Base-by-base conservation (phyloP, 768 basidiomycete species). In the Botryobasidium botryosum region DNA sequence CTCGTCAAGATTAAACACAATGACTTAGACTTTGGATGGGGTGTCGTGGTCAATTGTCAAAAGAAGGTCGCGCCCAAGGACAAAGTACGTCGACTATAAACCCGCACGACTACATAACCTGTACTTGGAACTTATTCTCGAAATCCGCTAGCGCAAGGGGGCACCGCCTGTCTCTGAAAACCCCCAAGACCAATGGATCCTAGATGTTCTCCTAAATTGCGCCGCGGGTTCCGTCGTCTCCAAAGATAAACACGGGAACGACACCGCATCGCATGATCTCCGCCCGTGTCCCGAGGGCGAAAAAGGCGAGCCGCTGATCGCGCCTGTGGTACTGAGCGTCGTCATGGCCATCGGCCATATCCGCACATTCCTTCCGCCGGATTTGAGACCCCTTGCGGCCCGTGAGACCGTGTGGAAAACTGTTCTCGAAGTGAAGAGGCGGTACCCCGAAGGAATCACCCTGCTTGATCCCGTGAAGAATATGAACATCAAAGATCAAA, bases 401-500 rank as follows among this genome's bases (percentile, higher is more conserved):
- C 69, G 90, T 28, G 82, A 86, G 50, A 86, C 81, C 2, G 73
- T 74, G 1, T 90, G 85, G 79, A 91, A 90, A 66, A 83, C 80
- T 49, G 74, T 97, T 13, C 58, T 78, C 26, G 92, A 97, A 59
- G 85, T 94, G n/a, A 78, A 90, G 48, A 71, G 78, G 45, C 72
- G 91, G 40, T 90, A 90, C 63, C 84, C 88, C 0, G 73, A 86
- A 37, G 90, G 88, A 1, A 75, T 96, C 45, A 65, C 82, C 0
- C 62, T 91, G 6, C 68, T 99, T 8, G 94, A 97, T 57, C 94
- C 94, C 0, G 67, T 97, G 24, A 70, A 84, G 55, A 87, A 96
- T 57, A 90, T 97, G 88, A 79, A 77, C 7, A 94, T 99, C 59
- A 86, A 81, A 47, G 94, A 97, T 53, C 83, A 85, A 28, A 87